A percentile compares a stretch with the other conserved stretches of the same genome.
Evolutionary conservation across 805 yeast genomes (phyloP).

Genomic region (Scheffersomyces stipitis): DNA sequence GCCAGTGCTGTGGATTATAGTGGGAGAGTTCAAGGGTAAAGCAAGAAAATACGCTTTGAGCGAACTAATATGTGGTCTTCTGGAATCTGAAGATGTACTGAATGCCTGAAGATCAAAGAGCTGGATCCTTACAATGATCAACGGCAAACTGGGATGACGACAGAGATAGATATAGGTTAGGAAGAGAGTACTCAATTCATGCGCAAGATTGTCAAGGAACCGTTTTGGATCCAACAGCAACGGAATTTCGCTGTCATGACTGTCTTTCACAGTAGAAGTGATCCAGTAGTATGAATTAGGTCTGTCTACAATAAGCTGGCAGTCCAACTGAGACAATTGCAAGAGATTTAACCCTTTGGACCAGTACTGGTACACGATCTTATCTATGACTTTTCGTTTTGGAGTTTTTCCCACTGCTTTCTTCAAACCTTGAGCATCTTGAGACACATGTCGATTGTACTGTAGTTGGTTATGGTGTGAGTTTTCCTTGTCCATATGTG

Average conservation of each 20-base stretch:
- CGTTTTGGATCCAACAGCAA: slow-evolving; percentile 49
- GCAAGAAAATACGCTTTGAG: slow-evolving; percentile 65
- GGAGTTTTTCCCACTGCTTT: slow-evolving; percentile 14
- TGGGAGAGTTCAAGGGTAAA: slow-evolving; percentile 65
- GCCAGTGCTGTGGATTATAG: slow-evolving; percentile 56
- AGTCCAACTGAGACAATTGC: slow-evolving; percentile 71
- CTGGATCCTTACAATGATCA: slow-evolving; percentile 64
- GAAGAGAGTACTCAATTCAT: slow-evolving; percentile 51
- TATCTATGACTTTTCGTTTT: slow-evolving; percentile 40
- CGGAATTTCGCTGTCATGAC: slow-evolving; percentile 26
- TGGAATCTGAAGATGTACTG: slow-evolving; percentile 10
- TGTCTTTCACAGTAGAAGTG: slow-evolving; percentile 45
- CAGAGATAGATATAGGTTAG: slow-evolving; percentile 66
- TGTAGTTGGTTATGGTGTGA: slow-evolving; percentile 17
- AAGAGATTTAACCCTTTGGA: slow-evolving; percentile 56
- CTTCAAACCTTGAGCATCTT: slow-evolving; percentile 13
- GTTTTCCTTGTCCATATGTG: slow-evolving; percentile 12
- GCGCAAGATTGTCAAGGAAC: slow-evolving; percentile 49
- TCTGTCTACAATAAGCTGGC: slow-evolving; percentile 60
- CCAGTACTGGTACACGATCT: slow-evolving; percentile 52
- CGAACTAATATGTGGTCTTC: slow-evolving; percentile 47
- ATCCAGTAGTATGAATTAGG: slow-evolving; percentile 50
- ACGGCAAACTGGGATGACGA: slow-evolving; percentile 61
- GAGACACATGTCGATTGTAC: slow-evolving; percentile 18
- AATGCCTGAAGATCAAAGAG: slow-evolving; percentile 51